Conservation (phyloP, 2,329 filamentous ascomycete species). For the Colletotrichum sp. region DNA sequence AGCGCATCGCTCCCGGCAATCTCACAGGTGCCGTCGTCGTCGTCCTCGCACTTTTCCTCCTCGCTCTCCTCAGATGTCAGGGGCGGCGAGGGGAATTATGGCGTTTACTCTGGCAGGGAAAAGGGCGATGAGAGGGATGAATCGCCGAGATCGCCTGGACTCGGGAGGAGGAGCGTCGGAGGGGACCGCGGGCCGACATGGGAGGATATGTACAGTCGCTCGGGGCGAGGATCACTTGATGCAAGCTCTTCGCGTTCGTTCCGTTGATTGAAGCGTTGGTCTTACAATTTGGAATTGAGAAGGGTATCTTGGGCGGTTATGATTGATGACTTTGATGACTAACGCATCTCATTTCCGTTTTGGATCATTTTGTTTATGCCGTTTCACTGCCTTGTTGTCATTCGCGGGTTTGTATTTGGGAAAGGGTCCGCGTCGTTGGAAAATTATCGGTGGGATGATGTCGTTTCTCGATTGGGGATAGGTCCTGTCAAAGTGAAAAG, state of each 20-base stretch:
- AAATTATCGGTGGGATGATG: background rate
- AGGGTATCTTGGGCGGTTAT: background rate
- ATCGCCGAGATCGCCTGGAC: background rate
- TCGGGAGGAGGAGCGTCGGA: background rate
- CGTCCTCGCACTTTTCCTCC: background rate
- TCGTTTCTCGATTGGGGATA: background rate
- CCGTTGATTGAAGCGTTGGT: background rate
- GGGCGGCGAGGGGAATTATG: background rate
- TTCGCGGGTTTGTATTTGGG: background rate
- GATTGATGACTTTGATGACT: background rate
- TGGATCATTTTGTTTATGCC: background rate
- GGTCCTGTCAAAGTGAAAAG: background rate
- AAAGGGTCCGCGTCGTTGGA: background rate
- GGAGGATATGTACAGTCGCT: slow-evolving; percentile 3
- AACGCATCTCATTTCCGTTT: background rate
- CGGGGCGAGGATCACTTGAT: background rate
- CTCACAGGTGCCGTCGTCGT: background rate
- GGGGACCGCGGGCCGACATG: background rate
- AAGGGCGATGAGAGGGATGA: background rate
- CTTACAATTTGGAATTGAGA: no score
- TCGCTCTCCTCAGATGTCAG: background rate
- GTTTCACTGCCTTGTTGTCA: background rate
- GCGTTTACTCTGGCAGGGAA: background rate
- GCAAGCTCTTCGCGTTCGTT: background rate
- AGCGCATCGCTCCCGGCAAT: slow-evolving; percentile 7